Percentiles rank a stretch among this genome's conserved stretches.
Conservation (phyloP, 139 green algal species). For the Closterium sp. region DNA sequence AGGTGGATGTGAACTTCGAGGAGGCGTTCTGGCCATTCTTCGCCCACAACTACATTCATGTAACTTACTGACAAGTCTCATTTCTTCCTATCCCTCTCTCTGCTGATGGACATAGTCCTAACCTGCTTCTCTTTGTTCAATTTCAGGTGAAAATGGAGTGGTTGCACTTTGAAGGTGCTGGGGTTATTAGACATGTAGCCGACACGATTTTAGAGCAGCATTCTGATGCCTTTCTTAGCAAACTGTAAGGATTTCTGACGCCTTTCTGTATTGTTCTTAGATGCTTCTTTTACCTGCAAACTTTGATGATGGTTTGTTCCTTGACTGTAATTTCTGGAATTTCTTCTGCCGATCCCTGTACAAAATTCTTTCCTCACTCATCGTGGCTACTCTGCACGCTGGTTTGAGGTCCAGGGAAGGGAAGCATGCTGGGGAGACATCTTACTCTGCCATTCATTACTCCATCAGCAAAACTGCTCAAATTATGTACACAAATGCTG, state of each 20-base stretch:
- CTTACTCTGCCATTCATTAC: neutral
- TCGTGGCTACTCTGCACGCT: no score
- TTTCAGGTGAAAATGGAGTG: conserved; percentile 45
- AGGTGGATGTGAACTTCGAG: conserved; percentile 42
- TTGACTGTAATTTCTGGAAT: no score
- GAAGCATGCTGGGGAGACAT: no score
- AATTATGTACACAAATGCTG: neutral
- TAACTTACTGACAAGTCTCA: neutral
- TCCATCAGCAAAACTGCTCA: neutral
- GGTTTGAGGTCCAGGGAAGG: no score
- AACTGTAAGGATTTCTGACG: neutral
- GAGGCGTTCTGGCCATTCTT: conserved; percentile 35
- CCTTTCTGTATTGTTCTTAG: no score
- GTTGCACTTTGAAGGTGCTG: conserved; percentile 41
- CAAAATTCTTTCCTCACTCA: no score
- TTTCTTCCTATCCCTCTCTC: neutral
- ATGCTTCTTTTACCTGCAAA: no score
- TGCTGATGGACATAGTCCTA: neutral
- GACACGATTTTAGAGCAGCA: conserved; percentile 19
- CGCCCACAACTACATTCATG: conserved; percentile 48
- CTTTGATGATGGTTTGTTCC: no score
- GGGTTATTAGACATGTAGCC: conserved; percentile 27
- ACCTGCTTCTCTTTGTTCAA: neutral
- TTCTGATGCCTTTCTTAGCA: neutral
- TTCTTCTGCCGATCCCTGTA: no score